Percentiles rank a stretch among this genome's conserved stretches.
Evolutionary conservation across 2,329 filamentous ascomycete genomes (phyloP).

Genomic region (Xylariaceae sp.): DNA sequence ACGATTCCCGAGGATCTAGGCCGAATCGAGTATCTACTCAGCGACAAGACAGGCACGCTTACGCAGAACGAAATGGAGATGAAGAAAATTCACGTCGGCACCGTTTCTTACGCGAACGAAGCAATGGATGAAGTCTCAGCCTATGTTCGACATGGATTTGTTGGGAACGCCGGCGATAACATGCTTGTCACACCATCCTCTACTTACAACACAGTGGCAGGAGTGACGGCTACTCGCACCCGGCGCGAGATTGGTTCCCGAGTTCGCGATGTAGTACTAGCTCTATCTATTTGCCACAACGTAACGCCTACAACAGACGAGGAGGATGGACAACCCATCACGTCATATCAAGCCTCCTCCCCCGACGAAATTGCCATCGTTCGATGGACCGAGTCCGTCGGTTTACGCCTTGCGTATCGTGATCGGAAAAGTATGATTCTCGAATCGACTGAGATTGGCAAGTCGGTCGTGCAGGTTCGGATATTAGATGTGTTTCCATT

Average conservation of each 20-base stretch:
- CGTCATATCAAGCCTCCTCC: conserved; percentile 92
- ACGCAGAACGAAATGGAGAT: conserved; percentile 99
- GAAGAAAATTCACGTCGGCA: conserved; percentile 97
- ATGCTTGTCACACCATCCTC: conserved; percentile 73
- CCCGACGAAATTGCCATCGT: conserved; percentile 98
- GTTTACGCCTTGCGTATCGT: conserved; percentile 76
- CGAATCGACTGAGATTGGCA: conserved; percentile 69
- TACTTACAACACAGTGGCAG: conserved; percentile 56
- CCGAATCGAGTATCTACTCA: conserved; percentile 91
- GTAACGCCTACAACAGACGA: conserved; percentile 90
- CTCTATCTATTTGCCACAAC: conserved; percentile 91
- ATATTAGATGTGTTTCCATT: conserved; percentile 97
- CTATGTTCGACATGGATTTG: conserved; percentile 82
- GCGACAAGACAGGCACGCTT: conserved; percentile 96
- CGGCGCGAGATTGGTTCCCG: conserved; percentile 89
- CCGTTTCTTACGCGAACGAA: conserved; percentile 96
- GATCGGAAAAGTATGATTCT: conserved; percentile 84
- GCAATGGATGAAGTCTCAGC: conserved; percentile 95
- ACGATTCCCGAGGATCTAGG: conserved; percentile 97
- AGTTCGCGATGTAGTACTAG: conserved; percentile 88
- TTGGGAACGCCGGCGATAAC: conserved; percentile 38
- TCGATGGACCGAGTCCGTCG: conserved; percentile 89
- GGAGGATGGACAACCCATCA: conserved; percentile 70
- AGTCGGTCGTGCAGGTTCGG: conserved; percentile 74
- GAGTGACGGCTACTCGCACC: conserved; percentile 69